These are phyloP conservation scores for Reutealis trisperma DNA, from an alignment of 345 rosid genomes.

Conservation along the genomic window DNA sequence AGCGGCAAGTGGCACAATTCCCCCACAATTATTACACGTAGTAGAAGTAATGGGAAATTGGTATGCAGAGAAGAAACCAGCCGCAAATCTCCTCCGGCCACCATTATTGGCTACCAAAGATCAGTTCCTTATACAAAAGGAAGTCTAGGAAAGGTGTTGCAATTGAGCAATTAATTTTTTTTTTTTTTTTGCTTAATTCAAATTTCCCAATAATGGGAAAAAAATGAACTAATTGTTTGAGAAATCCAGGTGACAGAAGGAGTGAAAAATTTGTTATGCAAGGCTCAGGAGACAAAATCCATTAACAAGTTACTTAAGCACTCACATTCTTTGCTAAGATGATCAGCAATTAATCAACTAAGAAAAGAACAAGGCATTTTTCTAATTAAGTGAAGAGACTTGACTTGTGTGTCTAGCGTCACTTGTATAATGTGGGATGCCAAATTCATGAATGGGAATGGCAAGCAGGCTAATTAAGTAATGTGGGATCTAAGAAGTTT, in stretches of 20 bases:
- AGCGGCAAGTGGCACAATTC: slow-evolving; percentile 50
- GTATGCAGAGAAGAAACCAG: slow-evolving; percentile 31
- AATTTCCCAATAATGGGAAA: too few species aligned
- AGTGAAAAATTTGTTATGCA: slow-evolving; percentile 54
- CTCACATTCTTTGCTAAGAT: slow-evolving; percentile 63
- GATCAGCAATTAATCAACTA: slow-evolving; percentile 4
- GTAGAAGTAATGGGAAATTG: slow-evolving; percentile 52
- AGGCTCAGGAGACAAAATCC: slow-evolving; percentile 55
- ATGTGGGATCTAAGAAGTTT: too few species aligned
- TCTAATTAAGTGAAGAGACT: background rate
- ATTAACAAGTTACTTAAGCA: slow-evolving; percentile 55
- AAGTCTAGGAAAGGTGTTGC: slow-evolving; percentile 55
- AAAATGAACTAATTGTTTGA: background rate
- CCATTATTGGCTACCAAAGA: slow-evolving; percentile 44
- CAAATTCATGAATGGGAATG: too few species aligned
- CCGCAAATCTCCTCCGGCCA: slow-evolving; percentile 45
- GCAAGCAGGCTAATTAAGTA: too few species aligned
- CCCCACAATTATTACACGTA: slow-evolving; percentile 58
- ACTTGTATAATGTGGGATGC: too few species aligned
- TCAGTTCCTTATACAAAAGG: slow-evolving; percentile 61
- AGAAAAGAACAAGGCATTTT: background rate
- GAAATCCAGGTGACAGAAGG: slow-evolving; percentile 52
- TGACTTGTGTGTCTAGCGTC: too few species aligned
- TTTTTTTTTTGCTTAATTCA: too few species aligned
- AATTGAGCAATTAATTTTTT: too few species aligned